These are phyloP conservation scores for Olyra latifolia DNA, from an alignment of 176 grass and related monocot genomes.

Conservation along the genomic window DNA sequence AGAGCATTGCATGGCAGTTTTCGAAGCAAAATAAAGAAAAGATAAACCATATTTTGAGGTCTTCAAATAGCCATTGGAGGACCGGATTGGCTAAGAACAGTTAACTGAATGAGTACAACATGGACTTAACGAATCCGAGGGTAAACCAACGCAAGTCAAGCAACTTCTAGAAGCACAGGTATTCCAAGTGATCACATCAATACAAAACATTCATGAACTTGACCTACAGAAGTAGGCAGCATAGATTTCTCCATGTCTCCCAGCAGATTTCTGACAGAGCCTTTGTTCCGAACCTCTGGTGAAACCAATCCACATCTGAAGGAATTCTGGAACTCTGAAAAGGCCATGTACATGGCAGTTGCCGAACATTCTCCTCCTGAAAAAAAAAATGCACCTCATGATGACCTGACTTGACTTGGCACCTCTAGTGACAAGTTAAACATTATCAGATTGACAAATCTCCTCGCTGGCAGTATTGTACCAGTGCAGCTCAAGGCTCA, in stretches of 20 bases:
- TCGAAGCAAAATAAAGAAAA: not conserved
- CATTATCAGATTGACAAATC: not conserved
- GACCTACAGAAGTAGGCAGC: not conserved
- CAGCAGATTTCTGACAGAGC: no score
- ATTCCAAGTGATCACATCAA: not conserved
- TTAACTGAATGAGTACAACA: not conserved
- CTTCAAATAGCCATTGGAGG: not conserved
- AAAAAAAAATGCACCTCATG: not conserved
- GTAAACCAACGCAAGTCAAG: not conserved
- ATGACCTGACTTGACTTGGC: not conserved
- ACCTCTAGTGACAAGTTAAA: not conserved
- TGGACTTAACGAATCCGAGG: not conserved
- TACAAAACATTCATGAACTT: not conserved
- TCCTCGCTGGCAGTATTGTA: not conserved
- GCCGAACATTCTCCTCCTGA: not conserved
- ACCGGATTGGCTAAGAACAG: not conserved
- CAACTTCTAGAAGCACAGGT: slow-evolving; percentile 12
- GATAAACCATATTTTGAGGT: not conserved
- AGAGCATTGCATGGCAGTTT: not conserved
- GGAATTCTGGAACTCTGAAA: slow-evolving; percentile 1
- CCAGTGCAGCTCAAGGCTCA: not conserved
- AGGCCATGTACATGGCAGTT: not conserved
- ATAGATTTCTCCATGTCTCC: not conserved
- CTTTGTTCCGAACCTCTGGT: not conserved
- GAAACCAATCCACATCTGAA: slow-evolving; percentile 13